Base-by-base conservation (phyloP, 257 asterid species). In the Solanum bulbocastanum region DNA sequence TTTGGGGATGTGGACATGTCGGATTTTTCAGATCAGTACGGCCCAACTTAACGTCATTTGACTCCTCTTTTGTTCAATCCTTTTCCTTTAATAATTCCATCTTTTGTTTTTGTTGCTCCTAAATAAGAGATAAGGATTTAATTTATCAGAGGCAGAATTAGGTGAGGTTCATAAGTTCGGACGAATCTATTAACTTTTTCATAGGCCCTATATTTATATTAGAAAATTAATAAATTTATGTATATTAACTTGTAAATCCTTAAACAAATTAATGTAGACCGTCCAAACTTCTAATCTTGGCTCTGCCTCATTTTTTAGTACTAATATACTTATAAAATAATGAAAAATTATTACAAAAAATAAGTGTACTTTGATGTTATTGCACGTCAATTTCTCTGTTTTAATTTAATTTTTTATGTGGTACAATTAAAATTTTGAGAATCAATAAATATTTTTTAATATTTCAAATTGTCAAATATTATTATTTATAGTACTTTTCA, bases 1-100 rank as follows among this genome's bases (percentile, higher is more conserved):
- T 89, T 87, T 87, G 65, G 5, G 66, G 88, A 87, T 69, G 91
- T 44, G 36, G 87, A 89, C 91, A 62, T 15, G 88, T 87, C 87
- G 68, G 25, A 44, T 81, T 8, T 46, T 60, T 14, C 79, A 42
- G 71, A 32, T 5, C 16, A 6, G 60, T 44, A 83, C 65, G 33
- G 23, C 49, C 83, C 68, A 42, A 65, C 44, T 56, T 37, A 40
- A 4, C 25, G 10, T n/a, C 32, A 42, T 33, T 42, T 62, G 75
- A 75, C 89, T 13, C 84, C 62, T 25, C 27, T 25, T 0, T 5
- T 23, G 62, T 25, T 25, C 37, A 13, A n/a, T 42, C 83, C 3
- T 40, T 76, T 76, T n/a, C 84, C 37, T 78, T n/a, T 2, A 35
- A 35, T 73, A 18, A 73, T 73, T 73, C 37, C 27, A 3, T 73